Evolutionary conservation across 805 yeast genomes (phyloP), one percentile per base, ranked within the genome.

Genomic region (Zygosaccharomyces gambellarensis): DNA sequence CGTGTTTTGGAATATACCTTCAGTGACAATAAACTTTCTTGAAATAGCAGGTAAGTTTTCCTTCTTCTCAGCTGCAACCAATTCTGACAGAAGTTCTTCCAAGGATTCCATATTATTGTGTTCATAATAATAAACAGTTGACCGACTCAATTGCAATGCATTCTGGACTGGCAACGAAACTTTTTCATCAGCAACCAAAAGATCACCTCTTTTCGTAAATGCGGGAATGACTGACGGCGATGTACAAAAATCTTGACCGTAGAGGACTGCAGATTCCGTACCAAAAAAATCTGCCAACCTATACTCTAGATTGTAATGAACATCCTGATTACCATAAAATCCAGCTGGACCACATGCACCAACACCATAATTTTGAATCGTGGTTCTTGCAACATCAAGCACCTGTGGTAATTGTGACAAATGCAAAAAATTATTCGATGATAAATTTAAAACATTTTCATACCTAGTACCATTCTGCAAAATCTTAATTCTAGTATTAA

Each of bases 331-430:
- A 53, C 99, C 99, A 67, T 90, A 94, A 62, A 94, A 94, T 49
- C 96, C 95, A 39, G 97, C 95, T 4, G 99, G 98, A 36, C 98
- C 97, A 74, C 99, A 94, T 0, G 97, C 92, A 55, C 99, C 99
- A 45, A 94, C 97, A 64, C 99, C 99, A 51, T 85, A 81, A 50
- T 75, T 74, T 42, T 74, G 73, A 52, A 94, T 81, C 21, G 81
- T 75, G 28, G 72, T 65, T 46, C 79, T 75, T 4, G 90, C 89
- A 10, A 73, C 77, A 19, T 73, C 66, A 46, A 72, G 71, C 36
- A 89, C 73, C 12, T 54, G 64, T 19, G 69, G 67, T 57, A 78
- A 69, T 30, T 69, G 68, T 44, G 83, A 78, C 63, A 89, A 70
- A 58, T 82, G 78, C 62, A 88, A 74, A 57, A 84, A 83, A 69